These are phyloP conservation scores for Tricholoma matsutake DNA, from an alignment of 768 basidiomycete species.

Conservation along the genomic window DNA sequence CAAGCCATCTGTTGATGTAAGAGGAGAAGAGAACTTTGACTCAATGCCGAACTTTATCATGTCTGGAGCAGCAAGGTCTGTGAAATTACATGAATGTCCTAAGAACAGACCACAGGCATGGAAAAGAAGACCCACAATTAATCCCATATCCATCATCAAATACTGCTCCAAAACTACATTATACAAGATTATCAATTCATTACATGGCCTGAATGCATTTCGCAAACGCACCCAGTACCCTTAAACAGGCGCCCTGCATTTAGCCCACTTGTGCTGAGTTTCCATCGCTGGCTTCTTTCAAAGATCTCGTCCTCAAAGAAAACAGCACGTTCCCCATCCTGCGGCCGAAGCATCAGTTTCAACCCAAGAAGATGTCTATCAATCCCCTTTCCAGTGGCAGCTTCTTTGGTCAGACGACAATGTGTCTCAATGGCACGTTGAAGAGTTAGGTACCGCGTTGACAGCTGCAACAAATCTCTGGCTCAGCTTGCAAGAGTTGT, in stretches of 20 bases:
- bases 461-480: conserved; percentile 21
- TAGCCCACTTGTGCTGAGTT: conserved; percentile 84
- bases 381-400: conserved; percentile 78
- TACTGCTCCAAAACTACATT: conserved; percentile 67
- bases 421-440: conserved; percentile 70
- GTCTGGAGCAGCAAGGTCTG: conserved; percentile 78
- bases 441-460: conserved; percentile 47
- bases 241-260: conserved; percentile 84
- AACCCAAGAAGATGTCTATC: conserved; percentile 92
- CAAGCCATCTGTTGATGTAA: conserved; percentile 71
- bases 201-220: background rate
- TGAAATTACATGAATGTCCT: conserved; percentile 1
- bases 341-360: conserved; percentile 54
- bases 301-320: conserved; percentile 82
- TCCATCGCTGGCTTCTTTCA: conserved; percentile 75
- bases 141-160: conserved; percentile 91
- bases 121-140: conserved; percentile 62
- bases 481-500: background rate
- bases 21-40: conserved; percentile 68
- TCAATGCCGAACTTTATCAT: conserved; percentile 93
- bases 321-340: conserved; percentile 50
- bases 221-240: conserved; percentile 71
- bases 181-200: background rate
- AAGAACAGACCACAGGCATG: background rate
- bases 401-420: conserved; percentile 66